These are phyloP conservation scores for Eutrema japonicum DNA, from an alignment of 345 rosid species.

Conservation along the genomic window DNA sequence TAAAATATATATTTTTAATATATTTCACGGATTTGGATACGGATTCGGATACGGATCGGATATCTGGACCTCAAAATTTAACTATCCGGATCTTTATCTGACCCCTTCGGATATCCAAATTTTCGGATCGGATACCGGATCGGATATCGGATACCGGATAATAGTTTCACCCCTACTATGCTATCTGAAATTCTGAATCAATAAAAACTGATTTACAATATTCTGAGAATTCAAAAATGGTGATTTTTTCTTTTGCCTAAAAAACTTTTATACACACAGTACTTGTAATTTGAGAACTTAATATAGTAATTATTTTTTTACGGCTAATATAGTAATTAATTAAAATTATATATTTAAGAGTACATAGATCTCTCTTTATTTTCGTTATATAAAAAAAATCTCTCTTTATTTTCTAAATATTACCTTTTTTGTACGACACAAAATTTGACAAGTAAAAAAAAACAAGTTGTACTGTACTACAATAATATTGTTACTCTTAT, in stretches of 20 bases:
- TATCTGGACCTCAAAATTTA: too few species aligned
- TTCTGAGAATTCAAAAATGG: conserved; percentile 10
- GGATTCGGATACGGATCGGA: too few species aligned
- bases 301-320: conserved; percentile 12
- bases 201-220: background rate
- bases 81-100: too few species aligned
- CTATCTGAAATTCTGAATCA: background rate
- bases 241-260: background rate
- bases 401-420: conserved; percentile 20
- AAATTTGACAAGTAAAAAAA: conserved; percentile 16
- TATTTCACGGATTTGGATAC: too few species aligned
- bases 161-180: background rate
- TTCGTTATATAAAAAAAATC: too few species aligned
- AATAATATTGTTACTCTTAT: conserved; percentile 22
- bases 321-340: conserved; percentile 27
- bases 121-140: too few species aligned
- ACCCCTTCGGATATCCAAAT: too few species aligned
- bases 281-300: conserved; percentile 7
- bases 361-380: background rate
- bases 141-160: too few species aligned
- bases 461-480: conserved; percentile 29
- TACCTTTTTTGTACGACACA: conserved; percentile 24
- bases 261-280: background rate
- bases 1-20: too few species aligned
- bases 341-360: background rate